Percentiles rank a stretch among this genome's conserved stretches.
These are phyloP conservation scores for Chlamydomonas incerta DNA, from an alignment of 139 green algal species.

Conservation along the genomic window DNA sequence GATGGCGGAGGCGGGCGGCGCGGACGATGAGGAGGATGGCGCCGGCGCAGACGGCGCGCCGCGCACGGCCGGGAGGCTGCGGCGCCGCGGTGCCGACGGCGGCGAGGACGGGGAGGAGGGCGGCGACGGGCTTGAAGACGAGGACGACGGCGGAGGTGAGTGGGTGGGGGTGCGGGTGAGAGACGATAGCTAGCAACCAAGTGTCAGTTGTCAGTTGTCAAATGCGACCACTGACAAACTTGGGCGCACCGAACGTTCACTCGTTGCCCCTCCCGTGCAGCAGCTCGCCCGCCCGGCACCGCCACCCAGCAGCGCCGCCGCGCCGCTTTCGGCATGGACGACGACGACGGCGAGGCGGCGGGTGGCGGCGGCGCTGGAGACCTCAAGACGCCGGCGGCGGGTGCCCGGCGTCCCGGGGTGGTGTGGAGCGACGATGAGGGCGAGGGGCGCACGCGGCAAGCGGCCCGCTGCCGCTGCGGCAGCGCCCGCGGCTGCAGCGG, in stretches of 20 bases:
- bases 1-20: neutral
- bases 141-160: neutral
- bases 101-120: neutral
- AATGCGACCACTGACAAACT: too few species aligned
- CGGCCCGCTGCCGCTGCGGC: neutral
- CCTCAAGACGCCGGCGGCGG: too few species aligned
- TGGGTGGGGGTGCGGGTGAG: neutral
- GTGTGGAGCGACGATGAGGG: conserved; percentile 28
- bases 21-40: neutral
- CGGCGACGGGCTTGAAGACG: neutral
- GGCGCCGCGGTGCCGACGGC: neutral
- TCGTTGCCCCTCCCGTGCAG: too few species aligned
- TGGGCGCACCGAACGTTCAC: too few species aligned
- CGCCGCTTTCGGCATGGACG: neutral
- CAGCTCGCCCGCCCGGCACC: neutral
- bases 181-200: too few species aligned
- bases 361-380: too few species aligned
- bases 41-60: neutral
- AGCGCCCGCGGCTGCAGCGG: neutral
- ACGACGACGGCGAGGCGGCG: neutral
- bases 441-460: neutral
- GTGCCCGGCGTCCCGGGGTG: neutral
- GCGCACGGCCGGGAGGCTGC: neutral
- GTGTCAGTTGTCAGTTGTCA: too few species aligned
- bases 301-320: neutral